These are phyloP conservation scores for Stemphylium lycopersici DNA, from an alignment of 2,329 filamentous ascomycete genomes.

Conservation along the genomic window DNA sequence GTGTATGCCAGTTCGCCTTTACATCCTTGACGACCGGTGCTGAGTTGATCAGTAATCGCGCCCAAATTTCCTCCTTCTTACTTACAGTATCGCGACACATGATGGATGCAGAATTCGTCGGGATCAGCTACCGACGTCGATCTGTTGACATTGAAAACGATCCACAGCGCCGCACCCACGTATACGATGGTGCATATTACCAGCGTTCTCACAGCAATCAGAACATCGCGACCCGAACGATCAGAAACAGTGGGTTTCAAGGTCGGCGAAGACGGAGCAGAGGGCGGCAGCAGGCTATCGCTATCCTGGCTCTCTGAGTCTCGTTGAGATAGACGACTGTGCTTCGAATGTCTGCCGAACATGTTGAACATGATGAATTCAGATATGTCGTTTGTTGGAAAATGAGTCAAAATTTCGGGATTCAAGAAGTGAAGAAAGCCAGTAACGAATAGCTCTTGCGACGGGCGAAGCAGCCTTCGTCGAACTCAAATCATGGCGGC, in stretches of 20 bases:
- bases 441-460: background rate
- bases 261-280: conserved; percentile 3
- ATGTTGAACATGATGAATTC: conserved; percentile 14
- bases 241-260: conserved; percentile 1
- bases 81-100: conserved; percentile 43
- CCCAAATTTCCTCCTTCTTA: background rate
- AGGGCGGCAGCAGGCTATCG: conserved; percentile 20
- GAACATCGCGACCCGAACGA: conserved; percentile 14
- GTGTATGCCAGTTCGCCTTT: conserved; percentile 49
- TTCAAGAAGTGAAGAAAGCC: background rate
- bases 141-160: conserved; percentile 20
- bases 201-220: conserved; percentile 18
- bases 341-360: conserved; percentile 13
- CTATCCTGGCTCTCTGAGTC: conserved; percentile 18
- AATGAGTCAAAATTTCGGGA: background rate
- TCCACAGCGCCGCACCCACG: conserved; percentile 22
- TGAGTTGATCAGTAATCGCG: conserved; percentile 7
- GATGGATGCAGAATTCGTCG: conserved; percentile 36
- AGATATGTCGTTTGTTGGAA: background rate
- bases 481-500: background rate
- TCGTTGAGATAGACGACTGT: conserved; percentile 11
- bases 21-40: conserved; percentile 50
- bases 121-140: conserved; percentile 18
- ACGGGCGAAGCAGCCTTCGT: background rate
- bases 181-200: conserved; percentile 27